Evolutionary conservation across 73 alveolate species (phyloP).

Genomic region (Symbiodinium pilosum): DNA sequence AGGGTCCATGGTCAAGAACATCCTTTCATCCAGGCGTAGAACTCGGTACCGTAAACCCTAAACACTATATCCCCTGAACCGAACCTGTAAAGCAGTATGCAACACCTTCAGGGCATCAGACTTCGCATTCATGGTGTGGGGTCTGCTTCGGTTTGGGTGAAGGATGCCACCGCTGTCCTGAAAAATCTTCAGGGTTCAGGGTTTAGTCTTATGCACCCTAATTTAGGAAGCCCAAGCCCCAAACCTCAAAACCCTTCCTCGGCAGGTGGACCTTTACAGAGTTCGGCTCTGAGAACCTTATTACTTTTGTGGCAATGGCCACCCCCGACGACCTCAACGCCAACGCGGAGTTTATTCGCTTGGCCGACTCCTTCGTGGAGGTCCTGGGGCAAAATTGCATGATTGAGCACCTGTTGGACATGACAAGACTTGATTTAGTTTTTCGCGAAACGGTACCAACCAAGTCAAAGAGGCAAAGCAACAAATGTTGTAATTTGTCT

Average conservation of each 20-base stretch:
- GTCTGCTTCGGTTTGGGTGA: too few relatives aligned
- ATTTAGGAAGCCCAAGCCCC: not conserved
- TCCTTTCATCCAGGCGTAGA: too few relatives aligned
- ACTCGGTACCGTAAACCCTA: too few relatives aligned
- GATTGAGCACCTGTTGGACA: not conserved
- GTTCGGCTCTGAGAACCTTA: constrained; percentile 61
- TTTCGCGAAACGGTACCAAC: not conserved
- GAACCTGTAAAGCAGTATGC: too few relatives aligned
- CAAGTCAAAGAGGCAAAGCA: not conserved
- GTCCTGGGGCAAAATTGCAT: constrained; percentile 45
- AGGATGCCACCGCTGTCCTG: too few relatives aligned
- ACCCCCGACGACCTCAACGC: constrained; percentile 87
- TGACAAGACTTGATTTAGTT: not conserved
- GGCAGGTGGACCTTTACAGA: constrained; percentile 62
- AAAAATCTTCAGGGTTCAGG: not conserved
- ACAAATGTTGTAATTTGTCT: not conserved
- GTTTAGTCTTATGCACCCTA: not conserved
- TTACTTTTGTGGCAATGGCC: constrained; percentile 80
- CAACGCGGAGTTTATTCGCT: constrained; percentile 92
- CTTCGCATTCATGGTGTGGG: too few relatives aligned
- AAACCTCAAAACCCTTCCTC: not conserved
- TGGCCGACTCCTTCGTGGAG: constrained; percentile 78
- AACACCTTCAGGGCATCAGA: too few relatives aligned
- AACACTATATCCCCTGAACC: too few relatives aligned
- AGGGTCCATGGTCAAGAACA: too few relatives aligned